Conservation (phyloP, 495 filamentous ascomycete genomes). For the Penicillium steckii region DNA sequence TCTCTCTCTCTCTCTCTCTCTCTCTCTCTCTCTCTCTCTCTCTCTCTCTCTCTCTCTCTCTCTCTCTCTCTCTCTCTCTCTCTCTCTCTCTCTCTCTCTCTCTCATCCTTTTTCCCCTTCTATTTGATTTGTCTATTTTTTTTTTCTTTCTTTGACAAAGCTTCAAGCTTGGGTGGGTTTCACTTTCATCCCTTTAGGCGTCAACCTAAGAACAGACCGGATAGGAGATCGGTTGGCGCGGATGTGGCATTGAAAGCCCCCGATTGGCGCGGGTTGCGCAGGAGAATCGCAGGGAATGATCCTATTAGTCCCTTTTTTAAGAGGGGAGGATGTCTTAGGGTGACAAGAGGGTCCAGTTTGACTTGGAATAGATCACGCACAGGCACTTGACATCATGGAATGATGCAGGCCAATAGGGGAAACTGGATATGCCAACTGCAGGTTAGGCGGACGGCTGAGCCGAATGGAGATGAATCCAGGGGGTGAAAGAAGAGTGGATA, state of each 20-base stretch:
- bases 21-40: too few relatives aligned
- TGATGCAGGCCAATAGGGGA: conserved; percentile 1
- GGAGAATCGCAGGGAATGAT: conserved; percentile 17
- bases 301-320: conserved; percentile 21
- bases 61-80: too few relatives aligned
- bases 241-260: conserved; percentile 16
- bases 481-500: too few relatives aligned
- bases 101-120: not conserved
- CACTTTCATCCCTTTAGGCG: not conserved
- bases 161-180: not conserved
- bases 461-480: not conserved
- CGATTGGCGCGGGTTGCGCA: conserved; percentile 22
- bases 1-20: too few relatives aligned
- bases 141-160: not conserved
- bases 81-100: too few relatives aligned
- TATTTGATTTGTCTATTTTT: not conserved
- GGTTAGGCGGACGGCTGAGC: not conserved
- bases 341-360: not conserved
- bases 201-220: conserved; percentile 1
- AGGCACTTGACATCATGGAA: conserved; percentile 1
- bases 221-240: conserved; percentile 29
- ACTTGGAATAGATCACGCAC: not conserved
- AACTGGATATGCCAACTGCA: not conserved
- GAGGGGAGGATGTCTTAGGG: conserved; percentile 3
- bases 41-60: too few relatives aligned